Evolutionary conservation across 1,284 basidiomycete genomes (phyloP).

Genomic region (Tremellales sp.): DNA sequence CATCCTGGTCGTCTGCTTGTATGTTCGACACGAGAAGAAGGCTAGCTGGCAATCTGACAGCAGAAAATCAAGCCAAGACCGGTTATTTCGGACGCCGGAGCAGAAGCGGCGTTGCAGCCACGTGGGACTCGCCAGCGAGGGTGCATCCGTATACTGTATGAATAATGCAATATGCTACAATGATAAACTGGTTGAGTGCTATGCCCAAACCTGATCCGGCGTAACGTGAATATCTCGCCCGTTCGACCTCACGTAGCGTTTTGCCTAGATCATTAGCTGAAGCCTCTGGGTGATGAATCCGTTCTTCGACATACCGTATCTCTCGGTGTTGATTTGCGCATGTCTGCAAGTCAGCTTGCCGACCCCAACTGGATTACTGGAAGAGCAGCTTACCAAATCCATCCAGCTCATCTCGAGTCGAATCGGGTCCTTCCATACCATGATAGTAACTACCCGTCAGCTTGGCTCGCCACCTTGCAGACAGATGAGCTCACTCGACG

Average conservation of each 20-base stretch:
- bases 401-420: constrained; percentile 44
- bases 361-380: not conserved
- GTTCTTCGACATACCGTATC: constrained; percentile 28
- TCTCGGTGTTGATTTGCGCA: constrained; percentile 48
- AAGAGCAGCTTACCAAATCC: constrained; percentile 34
- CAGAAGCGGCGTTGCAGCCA: too few relatives aligned
- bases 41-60: constrained; percentile 5
- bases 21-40: too few relatives aligned
- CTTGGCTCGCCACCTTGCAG: not conserved
- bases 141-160: too few relatives aligned
- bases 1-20: not conserved
- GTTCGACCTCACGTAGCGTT: constrained; percentile 39
- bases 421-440: constrained; percentile 46
- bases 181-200: too few relatives aligned
- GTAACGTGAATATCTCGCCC: constrained; percentile 44
- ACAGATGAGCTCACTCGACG: constrained; percentile 40
- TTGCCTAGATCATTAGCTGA: constrained; percentile 14
- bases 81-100: too few relatives aligned
- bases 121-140: too few relatives aligned
- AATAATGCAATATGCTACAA: too few relatives aligned
- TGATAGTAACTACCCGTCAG: constrained; percentile 40
- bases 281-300: not conserved
- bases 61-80: too few relatives aligned
- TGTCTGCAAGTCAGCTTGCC: constrained; percentile 26
- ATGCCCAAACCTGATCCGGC: constrained; percentile 46